Conservation (phyloP, 179 eudicot genomes). For the Vitellaria paradoxa region DNA sequence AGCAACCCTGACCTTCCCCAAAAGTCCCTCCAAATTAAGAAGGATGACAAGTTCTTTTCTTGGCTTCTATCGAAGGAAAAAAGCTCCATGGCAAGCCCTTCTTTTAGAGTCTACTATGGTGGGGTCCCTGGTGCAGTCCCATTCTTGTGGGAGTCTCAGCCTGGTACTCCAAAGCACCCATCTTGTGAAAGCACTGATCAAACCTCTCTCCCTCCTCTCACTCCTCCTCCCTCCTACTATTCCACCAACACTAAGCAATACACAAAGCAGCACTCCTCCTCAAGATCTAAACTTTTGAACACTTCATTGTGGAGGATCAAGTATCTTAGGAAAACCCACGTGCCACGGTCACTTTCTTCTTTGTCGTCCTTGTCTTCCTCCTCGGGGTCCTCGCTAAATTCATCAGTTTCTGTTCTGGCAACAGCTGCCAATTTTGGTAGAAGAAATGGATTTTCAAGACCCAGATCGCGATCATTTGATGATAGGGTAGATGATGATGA, state of each 20-base stretch:
- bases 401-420: neutral
- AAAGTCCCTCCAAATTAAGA: slow-evolving; percentile 24
- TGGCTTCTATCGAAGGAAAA: slow-evolving; percentile 28
- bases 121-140: slow-evolving; percentile 53
- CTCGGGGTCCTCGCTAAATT: neutral
- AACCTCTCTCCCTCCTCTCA: slow-evolving; percentile 49
- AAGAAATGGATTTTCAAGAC: slow-evolving; percentile 12
- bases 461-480: slow-evolving; percentile 25
- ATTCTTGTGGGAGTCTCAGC: slow-evolving; percentile 48
- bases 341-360: slow-evolving; percentile 6
- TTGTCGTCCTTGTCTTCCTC: slow-evolving; percentile 11
- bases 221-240: slow-evolving; percentile 60
- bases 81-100: slow-evolving; percentile 29
- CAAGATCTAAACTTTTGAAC: slow-evolving; percentile 25
- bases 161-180: slow-evolving; percentile 70
- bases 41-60: slow-evolving; percentile 27
- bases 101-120: slow-evolving; percentile 66
- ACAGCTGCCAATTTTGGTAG: neutral
- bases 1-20: neutral
- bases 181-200: slow-evolving; percentile 13
- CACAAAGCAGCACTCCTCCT: neutral
- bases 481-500: neutral
- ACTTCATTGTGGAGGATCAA: slow-evolving; percentile 3
- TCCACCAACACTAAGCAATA: slow-evolving; percentile 2
- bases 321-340: slow-evolving; percentile 12